Conservation (phyloP, 2,329 filamentous ascomycete species). For the Aspergillus fijiensis region DNA sequence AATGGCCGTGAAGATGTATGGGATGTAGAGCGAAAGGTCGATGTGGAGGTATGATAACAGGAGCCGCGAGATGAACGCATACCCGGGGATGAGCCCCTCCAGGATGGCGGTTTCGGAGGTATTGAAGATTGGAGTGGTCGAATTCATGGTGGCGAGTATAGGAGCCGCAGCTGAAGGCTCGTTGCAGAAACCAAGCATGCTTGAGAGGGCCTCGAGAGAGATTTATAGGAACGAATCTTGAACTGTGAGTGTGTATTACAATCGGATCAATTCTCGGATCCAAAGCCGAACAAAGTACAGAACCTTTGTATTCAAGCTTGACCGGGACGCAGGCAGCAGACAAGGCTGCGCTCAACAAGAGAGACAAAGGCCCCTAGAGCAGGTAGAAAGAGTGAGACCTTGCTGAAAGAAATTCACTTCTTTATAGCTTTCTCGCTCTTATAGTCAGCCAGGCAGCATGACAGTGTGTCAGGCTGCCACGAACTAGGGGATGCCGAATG, state of each 20-base stretch:
- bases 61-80: conserved; percentile 57
- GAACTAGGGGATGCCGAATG: not conserved
- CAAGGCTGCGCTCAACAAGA: not conserved
- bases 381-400: not conserved
- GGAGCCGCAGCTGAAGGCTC: not conserved
- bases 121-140: conserved; percentile 11
- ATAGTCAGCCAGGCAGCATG: not conserved
- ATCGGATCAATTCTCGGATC: not conserved
- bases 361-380: not conserved
- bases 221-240: not conserved
- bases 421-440: not conserved
- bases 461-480: not conserved
- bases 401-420: not conserved
- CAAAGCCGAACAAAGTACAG: not conserved
- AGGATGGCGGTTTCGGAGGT: conserved; percentile 40
- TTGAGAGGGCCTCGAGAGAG: not conserved
- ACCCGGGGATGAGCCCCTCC: conserved; percentile 66
- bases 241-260: not conserved
- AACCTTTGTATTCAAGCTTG: no score
- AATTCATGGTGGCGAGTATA: conserved; percentile 9
- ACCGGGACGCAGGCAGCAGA: not conserved
- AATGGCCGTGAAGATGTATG: conserved; percentile 54
- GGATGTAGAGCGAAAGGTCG: conserved; percentile 64
- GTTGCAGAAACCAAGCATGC: not conserved
- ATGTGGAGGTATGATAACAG: conserved; percentile 59